These are phyloP conservation scores for Sanghuangporus weigelae DNA, from an alignment of 1,284 basidiomycete genomes.

Conservation along the genomic window DNA sequence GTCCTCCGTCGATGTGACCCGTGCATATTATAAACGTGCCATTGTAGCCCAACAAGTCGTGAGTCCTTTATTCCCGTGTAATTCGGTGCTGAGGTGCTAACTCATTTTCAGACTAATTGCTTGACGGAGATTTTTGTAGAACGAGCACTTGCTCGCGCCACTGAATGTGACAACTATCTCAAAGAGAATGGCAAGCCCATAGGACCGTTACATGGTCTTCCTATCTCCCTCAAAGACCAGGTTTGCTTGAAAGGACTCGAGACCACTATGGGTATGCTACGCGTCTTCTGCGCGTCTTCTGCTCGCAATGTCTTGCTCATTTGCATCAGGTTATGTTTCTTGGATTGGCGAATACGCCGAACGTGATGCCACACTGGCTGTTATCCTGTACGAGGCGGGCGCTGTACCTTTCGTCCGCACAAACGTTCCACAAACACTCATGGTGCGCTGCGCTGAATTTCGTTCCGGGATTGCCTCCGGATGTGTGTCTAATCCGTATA, in stretches of 20 bases:
- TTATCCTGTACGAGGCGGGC: constrained; percentile 54
- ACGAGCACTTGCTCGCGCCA: constrained; percentile 51
- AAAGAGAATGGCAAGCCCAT: constrained; percentile 41
- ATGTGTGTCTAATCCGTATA: not conserved
- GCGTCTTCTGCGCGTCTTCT: not conserved
- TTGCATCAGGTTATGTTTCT: constrained; percentile 55
- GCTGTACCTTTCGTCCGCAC: constrained; percentile 68
- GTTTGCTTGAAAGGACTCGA: constrained; percentile 48
- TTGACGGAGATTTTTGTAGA: constrained; percentile 66
- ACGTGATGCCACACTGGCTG: constrained; percentile 52
- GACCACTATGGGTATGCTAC: constrained; percentile 40
- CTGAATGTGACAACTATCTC: constrained; percentile 51
- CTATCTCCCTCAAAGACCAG: constrained; percentile 61
- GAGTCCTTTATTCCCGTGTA: constrained; percentile 25
- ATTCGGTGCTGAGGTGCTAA: constrained; percentile 3
- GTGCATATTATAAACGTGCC: constrained; percentile 76
- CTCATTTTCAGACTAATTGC: constrained; percentile 49
- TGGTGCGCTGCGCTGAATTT: constrained; percentile 32
- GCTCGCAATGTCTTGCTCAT: not conserved
- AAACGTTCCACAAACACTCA: constrained; percentile 65
- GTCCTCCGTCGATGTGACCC: constrained; percentile 63
- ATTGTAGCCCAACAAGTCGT: constrained; percentile 80
- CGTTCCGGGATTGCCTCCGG: not conserved
- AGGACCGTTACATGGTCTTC: constrained; percentile 60
- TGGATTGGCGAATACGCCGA: constrained; percentile 55